These are phyloP conservation scores for Chaetomium cochliodes DNA, from an alignment of 495 filamentous ascomycete genomes.

Conservation along the genomic window DNA sequence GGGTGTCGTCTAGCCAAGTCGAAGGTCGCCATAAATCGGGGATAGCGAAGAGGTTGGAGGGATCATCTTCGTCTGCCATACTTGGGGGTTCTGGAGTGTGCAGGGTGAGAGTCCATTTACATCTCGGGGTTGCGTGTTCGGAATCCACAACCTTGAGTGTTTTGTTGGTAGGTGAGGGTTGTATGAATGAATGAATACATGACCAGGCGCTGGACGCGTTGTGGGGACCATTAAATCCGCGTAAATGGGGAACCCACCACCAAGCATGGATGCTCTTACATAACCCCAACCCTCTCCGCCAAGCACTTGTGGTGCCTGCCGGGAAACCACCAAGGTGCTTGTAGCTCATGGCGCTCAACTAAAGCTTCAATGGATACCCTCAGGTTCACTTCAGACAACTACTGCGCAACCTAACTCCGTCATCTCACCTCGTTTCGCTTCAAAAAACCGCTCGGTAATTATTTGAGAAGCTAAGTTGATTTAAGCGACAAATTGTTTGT, in stretches of 20 bases:
- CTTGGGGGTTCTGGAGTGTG: neutral
- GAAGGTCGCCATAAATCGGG: constrained; percentile 61
- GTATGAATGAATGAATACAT: neutral
- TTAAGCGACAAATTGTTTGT: neutral
- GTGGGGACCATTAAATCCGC: neutral
- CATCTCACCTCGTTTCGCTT: too few relatives aligned
- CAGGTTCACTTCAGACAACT: neutral
- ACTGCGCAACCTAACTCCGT: neutral
- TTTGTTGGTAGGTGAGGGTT: neutral
- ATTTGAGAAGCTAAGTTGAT: neutral
- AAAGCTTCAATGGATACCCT: neutral
- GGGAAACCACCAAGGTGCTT: constrained; percentile 15
- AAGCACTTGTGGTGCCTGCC: neutral
- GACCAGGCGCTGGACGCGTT: neutral
- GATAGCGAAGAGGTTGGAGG: constrained; percentile 66
- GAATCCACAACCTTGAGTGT: neutral
- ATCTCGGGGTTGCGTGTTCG: neutral
- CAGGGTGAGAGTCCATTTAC: too few relatives aligned
- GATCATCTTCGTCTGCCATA: constrained; percentile 51
- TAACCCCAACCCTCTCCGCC: neutral
- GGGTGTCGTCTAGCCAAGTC: constrained; percentile 33
- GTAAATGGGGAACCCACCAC: neutral
- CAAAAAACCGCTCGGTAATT: neutral
- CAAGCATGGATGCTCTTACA: neutral
- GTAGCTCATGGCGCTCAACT: neutral